Percentiles rank a stretch among this genome's conserved stretches.
Conservation (phyloP, 2,329 filamentous ascomycete genomes). For the Xylaria multiplex region DNA sequence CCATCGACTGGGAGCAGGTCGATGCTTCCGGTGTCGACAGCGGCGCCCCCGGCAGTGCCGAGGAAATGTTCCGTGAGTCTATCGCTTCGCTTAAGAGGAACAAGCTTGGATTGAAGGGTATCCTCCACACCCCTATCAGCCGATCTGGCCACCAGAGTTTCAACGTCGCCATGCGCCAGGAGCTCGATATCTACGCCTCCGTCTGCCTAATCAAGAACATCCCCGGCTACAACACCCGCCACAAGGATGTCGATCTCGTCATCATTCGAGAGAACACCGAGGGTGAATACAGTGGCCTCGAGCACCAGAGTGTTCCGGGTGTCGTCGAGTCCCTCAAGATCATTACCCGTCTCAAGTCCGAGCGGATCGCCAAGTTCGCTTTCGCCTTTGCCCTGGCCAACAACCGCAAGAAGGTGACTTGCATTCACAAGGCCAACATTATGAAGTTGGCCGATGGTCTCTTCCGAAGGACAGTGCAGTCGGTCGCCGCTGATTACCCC, state of each 20-base stretch:
- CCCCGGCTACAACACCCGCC: conserved; percentile 95
- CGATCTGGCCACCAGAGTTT: conserved; percentile 98
- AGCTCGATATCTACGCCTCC: conserved; percentile 99
- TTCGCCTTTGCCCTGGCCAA: conserved; percentile 98
- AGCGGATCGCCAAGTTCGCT: conserved; percentile 99
- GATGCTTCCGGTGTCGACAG: conserved; percentile 92
- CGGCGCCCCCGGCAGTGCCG: conserved; percentile 81
- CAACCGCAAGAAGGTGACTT: conserved; percentile 99
- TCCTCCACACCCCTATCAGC: conserved; percentile 96
- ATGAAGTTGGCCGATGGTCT: conserved; percentile 99
- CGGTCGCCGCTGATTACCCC: conserved; percentile 92
- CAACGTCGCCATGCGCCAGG: conserved; percentile 99
- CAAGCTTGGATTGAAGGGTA: conserved; percentile 99
- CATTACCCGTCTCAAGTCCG: conserved; percentile 98
- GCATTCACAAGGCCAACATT: conserved; percentile 99
- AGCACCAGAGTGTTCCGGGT: conserved; percentile 96
- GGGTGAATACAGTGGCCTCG: conserved; percentile 98
- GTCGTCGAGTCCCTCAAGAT: conserved; percentile 99
- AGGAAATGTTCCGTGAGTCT: conserved; percentile 94
- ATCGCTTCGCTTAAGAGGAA: conserved; percentile 96
- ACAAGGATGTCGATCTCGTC: conserved; percentile 97
- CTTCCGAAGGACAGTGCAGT: conserved; percentile 97
- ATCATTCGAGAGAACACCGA: conserved; percentile 99
- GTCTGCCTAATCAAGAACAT: conserved; percentile 99
- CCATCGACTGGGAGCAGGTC: conserved; percentile 98